Evolutionary conservation across 176 grass and related monocot genomes (phyloP).

Genomic region (Alloteropsis semialata): DNA sequence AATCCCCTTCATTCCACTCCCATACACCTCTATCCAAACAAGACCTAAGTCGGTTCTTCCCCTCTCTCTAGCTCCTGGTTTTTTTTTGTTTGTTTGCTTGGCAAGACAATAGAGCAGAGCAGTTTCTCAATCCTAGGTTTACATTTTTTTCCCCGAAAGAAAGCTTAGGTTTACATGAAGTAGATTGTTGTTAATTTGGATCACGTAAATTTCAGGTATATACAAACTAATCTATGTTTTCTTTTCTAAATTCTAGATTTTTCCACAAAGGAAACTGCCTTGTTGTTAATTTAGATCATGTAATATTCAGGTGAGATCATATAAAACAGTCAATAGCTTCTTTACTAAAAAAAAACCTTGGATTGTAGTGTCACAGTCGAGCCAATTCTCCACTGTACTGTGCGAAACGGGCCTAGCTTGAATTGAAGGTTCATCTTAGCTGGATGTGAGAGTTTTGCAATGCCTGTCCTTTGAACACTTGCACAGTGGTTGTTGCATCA

Average conservation of each 20-base stretch:
- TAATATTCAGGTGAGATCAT: too few relatives aligned
- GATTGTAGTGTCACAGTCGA: neutral
- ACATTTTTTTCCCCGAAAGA: too few relatives aligned
- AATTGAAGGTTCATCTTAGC: neutral
- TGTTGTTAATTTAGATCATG: too few relatives aligned
- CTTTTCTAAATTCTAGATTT: too few relatives aligned
- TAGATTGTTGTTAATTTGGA: neutral
- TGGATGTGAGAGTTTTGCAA: neutral
- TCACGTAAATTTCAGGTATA: neutral
- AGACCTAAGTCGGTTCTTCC: neutral
- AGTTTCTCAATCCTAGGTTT: neutral
- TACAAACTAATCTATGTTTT: neutral
- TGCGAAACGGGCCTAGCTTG: too few relatives aligned
- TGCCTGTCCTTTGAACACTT: slow-evolving; percentile 27
- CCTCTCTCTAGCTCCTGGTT: neutral
- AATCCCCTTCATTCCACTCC: too few relatives aligned
- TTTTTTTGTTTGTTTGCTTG: neutral
- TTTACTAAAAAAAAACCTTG: too few relatives aligned
- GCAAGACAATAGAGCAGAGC: neutral
- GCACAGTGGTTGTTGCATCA: slow-evolving; percentile 39
- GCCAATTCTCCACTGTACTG: neutral
- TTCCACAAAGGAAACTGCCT: too few relatives aligned
- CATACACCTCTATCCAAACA: too few relatives aligned
- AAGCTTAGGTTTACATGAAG: neutral
- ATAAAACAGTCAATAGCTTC: too few relatives aligned